Evolutionary conservation across 257 asterid species (phyloP).

Genomic region (Jacaranda mimosifolia): DNA sequence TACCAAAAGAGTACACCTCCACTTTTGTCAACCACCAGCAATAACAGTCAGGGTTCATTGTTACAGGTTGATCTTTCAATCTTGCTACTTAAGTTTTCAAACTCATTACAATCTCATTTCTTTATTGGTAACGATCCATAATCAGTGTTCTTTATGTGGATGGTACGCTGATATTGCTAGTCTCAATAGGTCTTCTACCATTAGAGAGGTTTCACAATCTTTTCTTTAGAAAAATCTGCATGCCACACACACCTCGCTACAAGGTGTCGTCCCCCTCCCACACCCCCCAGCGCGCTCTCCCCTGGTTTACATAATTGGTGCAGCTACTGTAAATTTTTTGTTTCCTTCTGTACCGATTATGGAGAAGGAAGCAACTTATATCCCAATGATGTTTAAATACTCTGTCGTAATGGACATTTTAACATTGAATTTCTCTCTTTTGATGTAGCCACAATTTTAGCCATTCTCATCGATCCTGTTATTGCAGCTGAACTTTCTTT

Average conservation of each 20-base stretch:
- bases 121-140: constrained; percentile 2
- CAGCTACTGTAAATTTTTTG: neutral
- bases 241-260: neutral
- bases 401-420: constrained; percentile 15
- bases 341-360: neutral
- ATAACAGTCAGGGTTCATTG: constrained; percentile 66
- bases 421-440: neutral
- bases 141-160: constrained; percentile 1
- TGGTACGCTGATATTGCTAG: constrained; percentile 18
- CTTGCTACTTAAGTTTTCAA: constrained; percentile 17
- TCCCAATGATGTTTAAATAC: constrained; percentile 24
- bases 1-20: constrained; percentile 93
- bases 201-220: neutral
- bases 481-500: constrained; percentile 12
- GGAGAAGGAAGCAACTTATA: constrained; percentile 16
- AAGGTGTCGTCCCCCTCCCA: neutral
- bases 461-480: neutral
- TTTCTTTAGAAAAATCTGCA: constrained; percentile 6
- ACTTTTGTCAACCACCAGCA: constrained; percentile 62
- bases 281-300: neutral
- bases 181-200: neutral
- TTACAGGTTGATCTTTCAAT: constrained; percentile 68
- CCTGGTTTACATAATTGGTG: constrained; percentile 16
- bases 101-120: constrained; percentile 16
- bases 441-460: constrained; percentile 9